Base-by-base conservation (phyloP, 2,329 filamentous ascomycete genomes). In the Diaporthe vexans region DNA sequence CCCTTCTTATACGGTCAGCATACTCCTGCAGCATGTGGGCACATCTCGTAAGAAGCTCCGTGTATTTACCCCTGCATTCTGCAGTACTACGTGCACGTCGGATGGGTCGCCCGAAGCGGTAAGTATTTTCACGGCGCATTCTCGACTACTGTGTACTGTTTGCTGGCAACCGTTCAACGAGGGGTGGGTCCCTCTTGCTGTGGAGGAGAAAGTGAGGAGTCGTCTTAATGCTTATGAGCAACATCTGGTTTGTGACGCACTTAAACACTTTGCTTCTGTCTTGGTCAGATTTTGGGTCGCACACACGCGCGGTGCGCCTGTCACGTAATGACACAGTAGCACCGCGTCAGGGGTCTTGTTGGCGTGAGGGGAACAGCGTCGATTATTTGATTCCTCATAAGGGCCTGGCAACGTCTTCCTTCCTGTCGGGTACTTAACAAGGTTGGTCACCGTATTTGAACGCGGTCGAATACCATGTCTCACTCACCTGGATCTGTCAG, bases 61-160 rank as follows among this genome's bases (percentile, higher is more conserved):
- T n/a, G 24, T 13, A 35, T 35, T 9, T 24, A 51, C 46, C 63
- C 63, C 63, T 52, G 63, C 63, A 65, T 67, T 51, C 63, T 68
- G 46, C 63, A 68, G 33, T 40, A 68, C 63, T 54, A 68, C 63
- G 33, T 54, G 3, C 13, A 29, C 15, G n/a, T 17, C 63, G 15
- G 33, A 52, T 29, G 63, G 59, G n/a, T 40, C 11, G 33, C 63
- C 63, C 8, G n/a, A 68, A 68, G 63, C 21, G 63, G 63, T 37
- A 68, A 68, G 33, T 40, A 68, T 54, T 24, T 17, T 68, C 63
- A 68, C 33, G 63, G 33, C 48, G 33, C 63, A 26, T 68, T 24
- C 17, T 17, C 17, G 19, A 51, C n/a, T n/a, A 63, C 10, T 2
- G 13, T 37, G 19, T 52, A 46, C 46, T 37, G 13, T 37, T 19